phyloP scores from a whole-genome alignment of 192 early-diverging fungal genomes.

The Umbelopsis isabellina region DNA sequence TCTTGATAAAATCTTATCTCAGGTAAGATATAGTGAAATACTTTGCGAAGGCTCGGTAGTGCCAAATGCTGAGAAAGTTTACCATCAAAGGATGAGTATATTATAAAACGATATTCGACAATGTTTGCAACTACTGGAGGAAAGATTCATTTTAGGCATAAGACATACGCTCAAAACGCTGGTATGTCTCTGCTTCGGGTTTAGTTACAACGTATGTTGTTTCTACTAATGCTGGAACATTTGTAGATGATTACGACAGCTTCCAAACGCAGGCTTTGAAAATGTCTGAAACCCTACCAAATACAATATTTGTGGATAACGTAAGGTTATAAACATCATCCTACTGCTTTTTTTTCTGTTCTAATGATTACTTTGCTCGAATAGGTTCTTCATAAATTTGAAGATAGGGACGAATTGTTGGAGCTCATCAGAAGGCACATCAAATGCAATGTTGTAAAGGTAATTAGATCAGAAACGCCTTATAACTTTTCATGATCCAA shows the following conservation, averaged over 20 bases:
- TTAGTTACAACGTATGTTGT: neutral
- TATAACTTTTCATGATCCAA: neutral
- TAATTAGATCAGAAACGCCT: neutral
- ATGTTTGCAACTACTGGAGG: slow-evolving; percentile 43
- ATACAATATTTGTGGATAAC: slow-evolving; percentile 22
- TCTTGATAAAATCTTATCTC: slow-evolving; percentile 48
- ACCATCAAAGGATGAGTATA: slow-evolving; percentile 63
- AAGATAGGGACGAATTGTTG: slow-evolving; percentile 53
- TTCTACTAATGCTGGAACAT: neutral
- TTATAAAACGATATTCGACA: slow-evolving; percentile 66
- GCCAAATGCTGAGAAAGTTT: neutral
- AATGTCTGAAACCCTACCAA: slow-evolving; percentile 18
- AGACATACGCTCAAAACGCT: slow-evolving; percentile 29
- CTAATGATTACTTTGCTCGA: neutral
- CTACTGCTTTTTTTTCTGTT: too few species aligned
- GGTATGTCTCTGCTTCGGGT: neutral
- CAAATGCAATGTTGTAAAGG: slow-evolving; percentile 65
- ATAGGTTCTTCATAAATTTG: slow-evolving; percentile 57
- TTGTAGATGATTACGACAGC: slow-evolving; percentile 45
- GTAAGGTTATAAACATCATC: neutral
- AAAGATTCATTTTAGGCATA: slow-evolving; percentile 30
- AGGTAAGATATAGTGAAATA: slow-evolving; percentile 39
- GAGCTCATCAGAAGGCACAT: slow-evolving; percentile 66
- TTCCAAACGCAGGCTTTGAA: slow-evolving; percentile 34
- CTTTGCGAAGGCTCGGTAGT: too few species aligned